Evolutionary conservation across 164 flowering plant genomes (phyloP).

Genomic region (Nelumbo lutea): DNA sequence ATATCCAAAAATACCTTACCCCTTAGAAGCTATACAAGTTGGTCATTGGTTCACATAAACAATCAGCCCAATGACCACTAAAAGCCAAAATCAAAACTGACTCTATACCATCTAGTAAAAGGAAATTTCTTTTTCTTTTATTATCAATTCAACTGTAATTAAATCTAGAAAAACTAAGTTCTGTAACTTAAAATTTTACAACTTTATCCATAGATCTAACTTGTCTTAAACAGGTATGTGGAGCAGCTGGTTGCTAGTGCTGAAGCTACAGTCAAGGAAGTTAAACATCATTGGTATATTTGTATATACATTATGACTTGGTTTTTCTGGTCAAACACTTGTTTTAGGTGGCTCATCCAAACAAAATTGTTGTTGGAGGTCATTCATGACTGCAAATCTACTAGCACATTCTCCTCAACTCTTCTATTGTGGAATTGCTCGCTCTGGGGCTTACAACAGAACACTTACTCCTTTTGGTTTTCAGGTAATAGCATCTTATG

Average conservation of each 20-base stretch:
- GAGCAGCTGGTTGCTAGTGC: constrained; percentile 95
- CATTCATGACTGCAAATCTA: constrained; percentile 99
- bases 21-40: too few species aligned
- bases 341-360: constrained; percentile 86
- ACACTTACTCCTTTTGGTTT: constrained; percentile 99
- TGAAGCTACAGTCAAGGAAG: constrained; percentile 99
- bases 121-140: not conserved
- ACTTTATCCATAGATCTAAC: not conserved
- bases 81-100: too few species aligned
- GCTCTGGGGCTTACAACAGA: constrained; percentile 96
- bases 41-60: too few species aligned
- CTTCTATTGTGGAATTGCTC: constrained; percentile 94
- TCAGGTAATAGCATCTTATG: constrained; percentile 46
- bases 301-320: not conserved
- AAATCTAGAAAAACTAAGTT: not conserved
- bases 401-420: constrained; percentile 98
- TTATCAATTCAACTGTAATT: not conserved
- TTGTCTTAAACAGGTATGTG: constrained; percentile 56
- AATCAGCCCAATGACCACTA: too few species aligned
- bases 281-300: constrained; percentile 14
- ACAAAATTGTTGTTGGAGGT: constrained; percentile 95
- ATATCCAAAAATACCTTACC: too few species aligned
- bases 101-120: too few species aligned
- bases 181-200: not conserved
- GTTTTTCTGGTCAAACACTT: constrained; percentile 13